Evolutionary conservation across 1,139 yeast genomes (phyloP), one percentile per base, ranked within the genome.

Genomic region (Candida albicans): DNA sequence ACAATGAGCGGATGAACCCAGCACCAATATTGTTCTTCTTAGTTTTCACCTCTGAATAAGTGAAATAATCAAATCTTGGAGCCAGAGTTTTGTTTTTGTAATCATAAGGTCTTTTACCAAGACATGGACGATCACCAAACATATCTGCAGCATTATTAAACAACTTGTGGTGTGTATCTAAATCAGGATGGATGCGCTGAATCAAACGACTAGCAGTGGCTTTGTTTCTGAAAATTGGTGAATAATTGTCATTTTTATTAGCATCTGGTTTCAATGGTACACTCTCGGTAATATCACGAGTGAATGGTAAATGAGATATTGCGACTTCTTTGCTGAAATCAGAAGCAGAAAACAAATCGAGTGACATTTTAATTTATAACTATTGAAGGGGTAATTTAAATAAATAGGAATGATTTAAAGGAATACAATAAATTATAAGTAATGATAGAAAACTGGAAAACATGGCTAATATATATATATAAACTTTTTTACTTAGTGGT

Each of bases 101-200:
- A 49, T 67, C 55, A 46, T 58, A 64, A 24, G 58, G 52, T 35
- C 73, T 49, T 28, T 50, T 53, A 1, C 68, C 65, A 35, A 69
- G 52, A 46, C 71, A 65, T 1, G 66, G 68, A n/a, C 51, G 49
- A 32, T 57, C 50, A 4, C 51, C 54, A 37, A 49, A 54, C 12
- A 43, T 12, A 10, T 41, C 43, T 7, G 54, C 70, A 3, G 71
- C 58, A 39, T 52, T 48, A 41, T 54, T 53, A 52, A 68, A 64
- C 29, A 65, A 46, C 30, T 58, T 58, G 33, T 57, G 55, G 44
- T 64, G 65, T 7, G 73, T 67, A 40, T 60, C 55, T 36, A 67
- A 53, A 7, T 55, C 60, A 4, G 55, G 57, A 42, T 56, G 60
- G 30, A 56, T 40, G 10, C 49, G 41, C 4, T 36, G 39, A 33